These are phyloP conservation scores for Globisporangium echinulatum DNA, from an alignment of 352 stramenopile genomes.

Conservation along the genomic window DNA sequence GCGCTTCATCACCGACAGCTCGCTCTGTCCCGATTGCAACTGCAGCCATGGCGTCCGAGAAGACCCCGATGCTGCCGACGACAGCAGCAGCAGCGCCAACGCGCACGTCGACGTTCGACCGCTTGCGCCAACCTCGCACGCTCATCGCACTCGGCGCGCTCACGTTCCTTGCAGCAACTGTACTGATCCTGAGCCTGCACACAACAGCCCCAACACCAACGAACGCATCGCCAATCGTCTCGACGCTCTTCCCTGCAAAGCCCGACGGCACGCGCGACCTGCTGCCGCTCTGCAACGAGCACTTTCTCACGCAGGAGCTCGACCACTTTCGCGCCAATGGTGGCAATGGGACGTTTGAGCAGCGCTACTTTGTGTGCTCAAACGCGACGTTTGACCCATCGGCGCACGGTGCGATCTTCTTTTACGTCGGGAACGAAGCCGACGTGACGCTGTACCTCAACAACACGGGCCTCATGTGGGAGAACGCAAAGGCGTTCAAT, in stretches of 20 bases:
- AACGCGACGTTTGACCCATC: slow-evolving; percentile 34
- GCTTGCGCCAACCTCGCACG: background rate
- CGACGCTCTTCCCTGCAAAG: slow-evolving; percentile 12
- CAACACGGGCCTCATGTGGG: slow-evolving; percentile 93
- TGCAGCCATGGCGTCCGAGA: background rate
- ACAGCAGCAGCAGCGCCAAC: background rate
- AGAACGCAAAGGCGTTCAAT: slow-evolving; percentile 62
- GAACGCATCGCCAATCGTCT: background rate
- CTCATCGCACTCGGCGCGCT: background rate
- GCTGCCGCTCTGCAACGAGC: slow-evolving; percentile 54
- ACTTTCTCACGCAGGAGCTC: slow-evolving; percentile 65
- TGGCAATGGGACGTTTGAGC: slow-evolving; percentile 51
- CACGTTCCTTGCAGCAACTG: slow-evolving; percentile 1
- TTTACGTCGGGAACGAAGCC: slow-evolving; percentile 94
- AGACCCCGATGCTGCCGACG: slow-evolving; percentile 1
- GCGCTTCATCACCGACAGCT: too few relatives aligned
- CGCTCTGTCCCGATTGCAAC: too few relatives aligned
- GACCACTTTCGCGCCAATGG: slow-evolving; percentile 56
- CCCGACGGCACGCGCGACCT: slow-evolving; percentile 39
- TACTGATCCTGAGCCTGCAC: background rate
- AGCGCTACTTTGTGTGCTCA: slow-evolving; percentile 89
- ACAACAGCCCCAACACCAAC: background rate
- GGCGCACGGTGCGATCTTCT: slow-evolving; percentile 78
- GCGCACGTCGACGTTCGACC: background rate
- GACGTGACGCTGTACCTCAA: slow-evolving; percentile 93